Evolutionary conservation across 495 filamentous ascomycete genomes (phyloP).

Genomic region (Penicillium desertorum): DNA sequence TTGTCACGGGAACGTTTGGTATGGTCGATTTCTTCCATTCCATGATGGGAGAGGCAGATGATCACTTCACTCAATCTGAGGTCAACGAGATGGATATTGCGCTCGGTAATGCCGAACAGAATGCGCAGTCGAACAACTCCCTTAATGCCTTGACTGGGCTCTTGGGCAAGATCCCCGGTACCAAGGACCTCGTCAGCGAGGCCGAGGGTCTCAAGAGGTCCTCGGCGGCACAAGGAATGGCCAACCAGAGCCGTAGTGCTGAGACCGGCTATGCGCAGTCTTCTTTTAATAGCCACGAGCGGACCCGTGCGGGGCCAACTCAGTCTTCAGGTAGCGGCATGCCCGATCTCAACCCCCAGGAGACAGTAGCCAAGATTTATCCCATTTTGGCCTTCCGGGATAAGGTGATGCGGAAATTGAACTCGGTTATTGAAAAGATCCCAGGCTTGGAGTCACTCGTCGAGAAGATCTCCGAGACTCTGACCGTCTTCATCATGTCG

Average conservation of each 20-base stretch:
- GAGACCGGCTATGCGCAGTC: conserved; percentile 33
- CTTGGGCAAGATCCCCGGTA: conserved; percentile 74
- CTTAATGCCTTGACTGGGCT: conserved; percentile 64
- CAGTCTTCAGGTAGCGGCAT: conserved; percentile 56
- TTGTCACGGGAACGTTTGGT: conserved; percentile 89
- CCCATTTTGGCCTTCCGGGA: conserved; percentile 93
- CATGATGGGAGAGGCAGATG: conserved; percentile 91
- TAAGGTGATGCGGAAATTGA: conserved; percentile 82
- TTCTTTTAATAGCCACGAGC: conserved; percentile 15
- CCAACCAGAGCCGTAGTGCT: conserved; percentile 47
- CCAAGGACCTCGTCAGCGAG: conserved; percentile 72
- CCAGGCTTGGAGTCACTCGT: conserved; percentile 83
- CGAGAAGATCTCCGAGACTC: conserved; percentile 85
- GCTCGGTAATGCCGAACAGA: conserved; percentile 59
- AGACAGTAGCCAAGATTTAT: conserved; percentile 81
- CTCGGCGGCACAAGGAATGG: conserved; percentile 71
- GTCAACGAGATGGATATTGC: conserved; percentile 83
- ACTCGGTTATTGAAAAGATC: conserved; percentile 82
- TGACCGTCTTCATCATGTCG: conserved; percentile 87
- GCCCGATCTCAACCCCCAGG: conserved; percentile 77
- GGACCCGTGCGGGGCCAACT: conserved; percentile 18
- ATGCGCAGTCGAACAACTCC: conserved; percentile 45
- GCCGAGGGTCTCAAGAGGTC: conserved; percentile 71
- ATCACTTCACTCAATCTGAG: conserved; percentile 94
- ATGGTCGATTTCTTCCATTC: conserved; percentile 96